Evolutionary conservation across 495 filamentous ascomycete species (phyloP), one percentile per base, ranked within the genome.

Genomic region (Penicillium goetzii): DNA sequence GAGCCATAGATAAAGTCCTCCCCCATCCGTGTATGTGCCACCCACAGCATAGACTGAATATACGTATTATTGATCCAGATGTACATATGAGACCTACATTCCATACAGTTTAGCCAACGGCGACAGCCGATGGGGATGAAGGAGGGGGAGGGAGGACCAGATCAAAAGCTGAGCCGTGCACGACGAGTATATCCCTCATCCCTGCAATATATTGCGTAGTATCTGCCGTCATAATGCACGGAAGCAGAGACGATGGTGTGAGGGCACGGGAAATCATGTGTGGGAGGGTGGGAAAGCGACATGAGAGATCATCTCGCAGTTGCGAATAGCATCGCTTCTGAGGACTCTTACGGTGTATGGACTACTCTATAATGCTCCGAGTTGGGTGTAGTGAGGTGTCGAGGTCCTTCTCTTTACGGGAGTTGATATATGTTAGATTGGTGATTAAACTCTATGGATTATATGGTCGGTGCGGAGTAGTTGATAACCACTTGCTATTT

Each of bases 141-240:
- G n/a, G 11, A 7, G 30, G 4, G 14, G 25, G 50, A 3, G 4
- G 8, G 61, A 63, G 59, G 67, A 67, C 40, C 58, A 58, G 61
- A 67, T 62, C 63, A 38, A 15, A 49, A 56, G 40, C 59, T 61
- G 64, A 66, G 60, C 65, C 70, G 67, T 70, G 68, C 61, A 62
- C 64, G 26, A 47, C 28, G 28, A 21, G 30, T 15, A 41, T 47
- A 19, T 26, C 32, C 50, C 26, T 5, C 23, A 36, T 38, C 51
- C 56, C 59, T 58, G 33, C 25, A 38, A 52, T 62, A 58, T 56
- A 63, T 66, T 61, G 62, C 60, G 53, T 65, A 41, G 34, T 25
- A 59, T 55, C 54, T 49, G 51, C 33, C 21, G 45, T 61, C 53
- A 62, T 59, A 32, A 41, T 59, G 58, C 36, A 58, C 33, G 30